These are phyloP conservation scores for Cyberlindnera amylophila DNA, from an alignment of 805 yeast species.

Conservation along the genomic window DNA sequence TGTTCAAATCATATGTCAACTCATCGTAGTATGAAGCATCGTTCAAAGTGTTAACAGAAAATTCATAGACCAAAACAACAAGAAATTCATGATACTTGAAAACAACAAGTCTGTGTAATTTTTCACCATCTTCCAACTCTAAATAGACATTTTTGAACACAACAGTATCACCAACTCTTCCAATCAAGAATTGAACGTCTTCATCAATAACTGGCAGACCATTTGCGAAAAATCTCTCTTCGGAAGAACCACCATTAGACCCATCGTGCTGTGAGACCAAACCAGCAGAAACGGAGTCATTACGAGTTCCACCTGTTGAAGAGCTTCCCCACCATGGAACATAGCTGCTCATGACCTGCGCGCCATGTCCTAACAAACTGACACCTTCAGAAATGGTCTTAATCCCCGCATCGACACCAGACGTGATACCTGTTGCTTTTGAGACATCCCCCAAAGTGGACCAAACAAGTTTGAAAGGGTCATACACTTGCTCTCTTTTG, in stretches of 20 bases:
- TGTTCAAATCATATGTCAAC: conserved; percentile 5
- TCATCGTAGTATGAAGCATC: conserved; percentile 15
- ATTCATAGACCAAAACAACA: conserved; percentile 17
- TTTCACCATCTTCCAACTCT: conserved; percentile 14
- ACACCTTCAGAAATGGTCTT: conserved; percentile 13
- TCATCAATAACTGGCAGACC: background rate
- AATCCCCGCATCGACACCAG: conserved; percentile 20
- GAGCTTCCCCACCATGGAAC: conserved; percentile 11
- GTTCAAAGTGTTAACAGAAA: conserved; percentile 17
- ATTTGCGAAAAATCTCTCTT: background rate
- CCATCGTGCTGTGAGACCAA: background rate
- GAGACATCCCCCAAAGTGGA: conserved; percentile 25
- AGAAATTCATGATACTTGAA: conserved; percentile 11
- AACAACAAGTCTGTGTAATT: conserved; percentile 18
- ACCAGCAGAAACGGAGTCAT: background rate
- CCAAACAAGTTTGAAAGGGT: conserved; percentile 26
- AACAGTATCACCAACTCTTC: conserved; percentile 16
- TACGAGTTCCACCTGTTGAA: background rate
- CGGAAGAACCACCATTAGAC: background rate
- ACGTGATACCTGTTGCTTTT: conserved; percentile 21
- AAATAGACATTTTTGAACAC: conserved; percentile 23
- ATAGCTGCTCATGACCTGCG: conserved; percentile 3
- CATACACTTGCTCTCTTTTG: conserved; percentile 15
- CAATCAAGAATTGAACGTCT: conserved; percentile 16
- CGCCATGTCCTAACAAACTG: conserved; percentile 4